Evolutionary conservation across 305 asterid species (phyloP).

Genomic region (Rubia balearica): DNA sequence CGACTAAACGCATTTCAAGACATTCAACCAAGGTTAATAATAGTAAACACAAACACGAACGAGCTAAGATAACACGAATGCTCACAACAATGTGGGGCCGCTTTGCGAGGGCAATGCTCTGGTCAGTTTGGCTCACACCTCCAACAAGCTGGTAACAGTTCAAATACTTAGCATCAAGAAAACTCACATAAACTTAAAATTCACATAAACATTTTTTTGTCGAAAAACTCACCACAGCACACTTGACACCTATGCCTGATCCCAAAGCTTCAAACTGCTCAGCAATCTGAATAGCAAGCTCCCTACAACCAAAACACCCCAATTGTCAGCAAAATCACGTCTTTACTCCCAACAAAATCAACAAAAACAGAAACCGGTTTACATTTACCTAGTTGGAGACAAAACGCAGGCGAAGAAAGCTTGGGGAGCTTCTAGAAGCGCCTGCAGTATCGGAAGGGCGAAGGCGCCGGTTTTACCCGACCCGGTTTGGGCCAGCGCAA

Average conservation of each 20-base stretch:
- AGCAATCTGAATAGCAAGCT: conserved; percentile 76
- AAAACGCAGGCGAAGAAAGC: conserved; percentile 80
- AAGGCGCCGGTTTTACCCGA: conserved; percentile 96
- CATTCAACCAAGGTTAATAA: background rate
- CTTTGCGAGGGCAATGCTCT: conserved; percentile 67
- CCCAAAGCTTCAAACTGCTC: conserved; percentile 91
- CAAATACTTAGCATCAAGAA: conserved; percentile 5
- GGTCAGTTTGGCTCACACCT: conserved; percentile 68
- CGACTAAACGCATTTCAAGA: background rate
- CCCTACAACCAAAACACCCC: conserved; percentile 28
- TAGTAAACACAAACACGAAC: background rate
- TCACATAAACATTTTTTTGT: too few relatives aligned
- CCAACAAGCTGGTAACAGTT: conserved; percentile 70
- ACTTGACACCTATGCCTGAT: conserved; percentile 60
- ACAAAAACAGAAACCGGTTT: background rate
- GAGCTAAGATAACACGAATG: conserved; percentile 9
- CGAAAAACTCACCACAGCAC: conserved; percentile 47
- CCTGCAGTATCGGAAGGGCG: conserved; percentile 75
- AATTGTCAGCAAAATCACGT: background rate
- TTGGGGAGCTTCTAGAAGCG: conserved; percentile 56
- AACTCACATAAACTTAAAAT: background rate
- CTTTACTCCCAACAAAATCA: background rate
- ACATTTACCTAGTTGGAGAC: conserved; percentile 53
- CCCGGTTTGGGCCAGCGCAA: conserved; percentile 91
- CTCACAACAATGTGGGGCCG: conserved; percentile 86